Base-by-base conservation (phyloP, 2,329 filamentous ascomycete genomes). In the Coniochaeta pulveracea region DNA sequence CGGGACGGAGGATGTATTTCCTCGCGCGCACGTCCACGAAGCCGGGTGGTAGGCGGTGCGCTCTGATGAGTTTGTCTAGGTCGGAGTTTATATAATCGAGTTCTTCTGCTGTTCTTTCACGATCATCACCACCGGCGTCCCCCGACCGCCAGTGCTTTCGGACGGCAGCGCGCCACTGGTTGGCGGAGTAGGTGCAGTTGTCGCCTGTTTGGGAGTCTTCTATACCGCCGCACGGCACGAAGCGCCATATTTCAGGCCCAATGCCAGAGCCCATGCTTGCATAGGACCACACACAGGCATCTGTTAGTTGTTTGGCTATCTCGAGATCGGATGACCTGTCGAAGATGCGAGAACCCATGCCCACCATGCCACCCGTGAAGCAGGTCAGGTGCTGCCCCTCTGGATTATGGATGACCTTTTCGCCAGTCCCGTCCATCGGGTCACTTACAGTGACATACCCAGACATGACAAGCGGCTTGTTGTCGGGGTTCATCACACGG, bases 1-100 rank as follows among this genome's bases (percentile, higher is more conserved):
- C 83, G 14, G 82, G 82, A 37, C 78, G 69, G 27, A 85, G 61
- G 19, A 81, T 71, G 47, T 83, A 84, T 35, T 66, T 64, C 25
- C 60, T 55, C 37, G 78, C 70, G 26, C 57, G 52, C 29, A 79
- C 63, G 12, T 59, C 58, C 3, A 66, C 58, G 49, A 80, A 71
- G 14, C 76, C 77, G 5, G 55, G 57, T 6, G 67, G 64, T 5
- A 80, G 44, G 9, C 58, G 57, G 36, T 63, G 57, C 29, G 26
- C 57, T 52, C n/a, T 16, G 22, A 24, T 33, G 10, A 33, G n/a
- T 19, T 14, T 11, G 30, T 33, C 30, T 14, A 33, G 19, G n/a
- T 25, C 19, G 19, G 23, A 15, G 6, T 16, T 22, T 10, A n/a
- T 11, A 8, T 10, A 12, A 9, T 6, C 12, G 14, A 19, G 17